Conservation (phyloP, 305 asterid genomes). For the Solanum aculeatissimum region DNA sequence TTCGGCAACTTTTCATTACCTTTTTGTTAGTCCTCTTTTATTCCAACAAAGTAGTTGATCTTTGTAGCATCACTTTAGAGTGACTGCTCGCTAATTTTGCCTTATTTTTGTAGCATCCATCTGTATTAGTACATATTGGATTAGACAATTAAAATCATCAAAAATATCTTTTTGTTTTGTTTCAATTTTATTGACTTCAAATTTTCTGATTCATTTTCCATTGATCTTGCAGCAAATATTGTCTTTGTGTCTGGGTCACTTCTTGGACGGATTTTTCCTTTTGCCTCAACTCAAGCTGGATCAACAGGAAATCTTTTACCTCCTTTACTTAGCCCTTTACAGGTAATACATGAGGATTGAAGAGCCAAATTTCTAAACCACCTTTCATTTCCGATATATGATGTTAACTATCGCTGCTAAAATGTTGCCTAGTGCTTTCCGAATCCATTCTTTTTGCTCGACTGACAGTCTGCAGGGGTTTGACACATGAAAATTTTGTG, state of each 20-base stretch:
- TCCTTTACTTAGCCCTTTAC: constrained; percentile 70
- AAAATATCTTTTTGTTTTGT: neutral
- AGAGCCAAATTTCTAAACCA: neutral
- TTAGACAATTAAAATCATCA: neutral
- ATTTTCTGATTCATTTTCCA: neutral
- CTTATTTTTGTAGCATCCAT: neutral
- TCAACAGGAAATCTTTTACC: constrained; percentile 30
- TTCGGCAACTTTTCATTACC: too few relatives aligned
- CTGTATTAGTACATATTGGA: neutral
- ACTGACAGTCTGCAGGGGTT: neutral
- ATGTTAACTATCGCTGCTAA: neutral
- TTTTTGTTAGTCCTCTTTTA: too few relatives aligned
- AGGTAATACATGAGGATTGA: constrained; percentile 35
- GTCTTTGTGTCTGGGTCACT: constrained; percentile 71
- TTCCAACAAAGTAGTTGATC: neutral
- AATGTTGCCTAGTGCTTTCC: neutral
- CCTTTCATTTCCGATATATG: neutral
- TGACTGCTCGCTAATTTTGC: neutral
- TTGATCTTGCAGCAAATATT: constrained; percentile 31
- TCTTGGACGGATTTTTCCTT: constrained; percentile 70
- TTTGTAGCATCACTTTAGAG: neutral
- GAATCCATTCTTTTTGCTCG: neutral
- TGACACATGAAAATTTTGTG: neutral
- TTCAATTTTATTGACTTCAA: neutral
- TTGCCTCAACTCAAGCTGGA: constrained; percentile 37